Evolutionary conservation across 345 rosid genomes (phyloP), one percentile per base, ranked within the genome.

Genomic region (Cardamine occulta): DNA sequence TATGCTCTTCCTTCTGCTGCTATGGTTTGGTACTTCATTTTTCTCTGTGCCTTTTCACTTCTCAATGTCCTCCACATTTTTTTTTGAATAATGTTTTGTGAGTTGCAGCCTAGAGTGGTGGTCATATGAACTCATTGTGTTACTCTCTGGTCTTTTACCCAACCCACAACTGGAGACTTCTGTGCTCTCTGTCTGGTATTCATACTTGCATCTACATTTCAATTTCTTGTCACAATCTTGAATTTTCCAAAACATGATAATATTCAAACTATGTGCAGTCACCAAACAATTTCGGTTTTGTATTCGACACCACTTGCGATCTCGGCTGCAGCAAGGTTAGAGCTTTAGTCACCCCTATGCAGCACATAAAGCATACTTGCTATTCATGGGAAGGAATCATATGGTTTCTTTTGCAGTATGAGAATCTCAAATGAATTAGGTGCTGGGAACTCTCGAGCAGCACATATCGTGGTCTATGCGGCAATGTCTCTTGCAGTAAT

Each of bases 101-200:
- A 1, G 39, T 45, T 68, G 84, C 85, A 91, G 97, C 87, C 87
- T 94, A 14, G 95, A 90, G 72, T 91, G 97, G 97, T 94, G 98
- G 97, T 94, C 98, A 63, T 94, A 78, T 81, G 98, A 94, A 80
- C 72, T 89, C 54, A 80, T 94, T 21, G 71, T 84, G 70, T 72
- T 94, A 82, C 82, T 91, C 35, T 94, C 96, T 19, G 98, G 98
- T 23, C 79, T 93, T 40, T 68, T 91, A 42, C 90, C 93, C 44
- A 89, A 89, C 72, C 94, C 96, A 4, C 66, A 87, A 83, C 93
- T 91, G 18, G 97, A 89, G 81, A 86, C 97, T 75, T 91, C 97
- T 14, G 96, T 89, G 58, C 86, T 91, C 21, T 88, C 98, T 19
- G 81, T 89, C 23, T 88, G 97, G 93, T 74, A 73, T 56, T 47